These are phyloP conservation scores for Tripidium arundinaceum DNA, from an alignment of 202 grass and related monocot species.

Conservation along the genomic window DNA sequence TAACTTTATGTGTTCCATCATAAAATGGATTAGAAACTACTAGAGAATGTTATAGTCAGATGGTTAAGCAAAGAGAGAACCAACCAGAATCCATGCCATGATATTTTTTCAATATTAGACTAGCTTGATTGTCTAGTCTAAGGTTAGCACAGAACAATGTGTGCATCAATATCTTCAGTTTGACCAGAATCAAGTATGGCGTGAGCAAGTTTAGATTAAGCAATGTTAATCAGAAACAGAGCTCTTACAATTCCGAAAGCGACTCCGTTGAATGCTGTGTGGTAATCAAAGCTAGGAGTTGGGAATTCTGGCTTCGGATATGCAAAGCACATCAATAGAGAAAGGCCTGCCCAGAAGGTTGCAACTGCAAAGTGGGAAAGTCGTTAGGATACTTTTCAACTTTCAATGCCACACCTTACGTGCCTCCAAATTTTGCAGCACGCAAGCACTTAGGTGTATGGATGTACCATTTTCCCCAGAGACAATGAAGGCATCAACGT, in stretches of 20 bases:
- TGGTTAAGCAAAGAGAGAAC: not conserved
- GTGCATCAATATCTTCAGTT: not conserved
- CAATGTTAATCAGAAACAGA: conserved; percentile 10
- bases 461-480: conserved; percentile 76
- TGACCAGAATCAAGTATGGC: conserved; percentile 8
- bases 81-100: not conserved
- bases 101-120: conserved; percentile 1
- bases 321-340: conserved; percentile 75
- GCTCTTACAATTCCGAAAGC: conserved; percentile 96
- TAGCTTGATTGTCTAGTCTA: conserved; percentile 20
- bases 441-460: not conserved
- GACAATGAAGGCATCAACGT: conserved; percentile 76
- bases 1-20: not conserved
- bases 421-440: not conserved
- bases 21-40: conserved; percentile 8
- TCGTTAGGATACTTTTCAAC: not conserved
- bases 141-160: not conserved
- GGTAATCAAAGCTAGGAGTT: conserved; percentile 93
- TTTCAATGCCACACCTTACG: conserved; percentile 5
- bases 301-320: conserved; percentile 89
- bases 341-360: conserved; percentile 79
- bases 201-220: not conserved
- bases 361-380: conserved; percentile 51
- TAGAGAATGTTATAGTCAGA: not conserved
- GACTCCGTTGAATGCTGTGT: conserved; percentile 88